Conservation (phyloP, 2,329 filamentous ascomycete species). For the Cladobotryum mycophilum region DNA sequence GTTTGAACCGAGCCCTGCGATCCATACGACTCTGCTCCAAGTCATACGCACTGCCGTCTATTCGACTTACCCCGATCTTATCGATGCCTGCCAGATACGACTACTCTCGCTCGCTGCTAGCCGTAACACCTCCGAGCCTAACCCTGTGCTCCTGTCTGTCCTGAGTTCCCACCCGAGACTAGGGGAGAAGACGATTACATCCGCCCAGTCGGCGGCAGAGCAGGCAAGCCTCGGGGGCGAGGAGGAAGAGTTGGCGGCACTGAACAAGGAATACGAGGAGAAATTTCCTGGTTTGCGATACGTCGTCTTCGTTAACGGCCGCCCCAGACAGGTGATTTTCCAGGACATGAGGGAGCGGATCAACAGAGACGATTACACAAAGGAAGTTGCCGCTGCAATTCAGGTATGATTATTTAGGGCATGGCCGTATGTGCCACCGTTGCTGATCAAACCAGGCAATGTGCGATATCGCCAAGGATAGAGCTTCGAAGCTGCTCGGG, state of each 20-base stretch:
- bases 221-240: conserved; percentile 66
- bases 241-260: conserved; percentile 52
- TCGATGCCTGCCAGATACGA: conserved; percentile 57
- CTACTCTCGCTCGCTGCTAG: conserved; percentile 54
- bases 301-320: conserved; percentile 87
- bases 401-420: conserved; percentile 46
- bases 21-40: conserved; percentile 67
- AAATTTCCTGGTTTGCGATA: conserved; percentile 77
- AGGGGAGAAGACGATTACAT: conserved; percentile 76
- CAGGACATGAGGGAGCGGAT: conserved; percentile 74
- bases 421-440: neutral
- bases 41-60: conserved; percentile 54
- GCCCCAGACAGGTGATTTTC: conserved; percentile 69
- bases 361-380: conserved; percentile 54
- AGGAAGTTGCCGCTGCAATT: conserved; percentile 68
- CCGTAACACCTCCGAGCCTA: conserved; percentile 39
- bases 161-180: conserved; percentile 77
- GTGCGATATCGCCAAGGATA: conserved; percentile 82
- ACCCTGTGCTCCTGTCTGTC: conserved; percentile 58
- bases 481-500: conserved; percentile 56
- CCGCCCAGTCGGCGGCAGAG: conserved; percentile 71
- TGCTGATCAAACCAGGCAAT: conserved; percentile 59
- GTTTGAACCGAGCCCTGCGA: conserved; percentile 73
- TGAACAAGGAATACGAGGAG: conserved; percentile 78
- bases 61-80: conserved; percentile 61